These are phyloP conservation scores for Ganoderma lingzhi DNA, from an alignment of 1,284 basidiomycete genomes.

Conservation along the genomic window DNA sequence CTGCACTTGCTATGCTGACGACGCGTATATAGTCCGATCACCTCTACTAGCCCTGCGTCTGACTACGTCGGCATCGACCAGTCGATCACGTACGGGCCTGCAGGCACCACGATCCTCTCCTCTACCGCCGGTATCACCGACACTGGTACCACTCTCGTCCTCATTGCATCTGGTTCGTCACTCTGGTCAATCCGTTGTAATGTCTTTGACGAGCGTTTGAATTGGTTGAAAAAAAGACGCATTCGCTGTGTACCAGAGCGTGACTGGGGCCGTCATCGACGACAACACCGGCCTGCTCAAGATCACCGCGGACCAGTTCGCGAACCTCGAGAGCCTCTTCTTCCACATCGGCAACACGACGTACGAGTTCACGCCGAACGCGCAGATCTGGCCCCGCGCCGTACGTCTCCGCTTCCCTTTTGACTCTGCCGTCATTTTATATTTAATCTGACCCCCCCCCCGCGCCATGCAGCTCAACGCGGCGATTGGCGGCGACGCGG, in stretches of 20 bases:
- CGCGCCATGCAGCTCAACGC: constrained; percentile 46
- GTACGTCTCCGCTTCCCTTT: constrained; percentile 34
- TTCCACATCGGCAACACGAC: constrained; percentile 7
- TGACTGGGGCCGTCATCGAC: constrained; percentile 35
- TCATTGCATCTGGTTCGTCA: constrained; percentile 45
- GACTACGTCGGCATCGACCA: constrained; percentile 63
- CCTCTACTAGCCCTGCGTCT: constrained; percentile 51
- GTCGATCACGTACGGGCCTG: constrained; percentile 49
- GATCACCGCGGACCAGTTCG: constrained; percentile 34
- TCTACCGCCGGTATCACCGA: constrained; percentile 39
- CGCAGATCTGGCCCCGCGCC: constrained; percentile 20
- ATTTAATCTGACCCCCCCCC: neutral
- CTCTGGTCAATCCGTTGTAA: neutral
- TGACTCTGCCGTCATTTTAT: constrained; percentile 40
- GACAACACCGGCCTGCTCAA: constrained; percentile 36
- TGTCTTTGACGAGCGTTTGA: neutral
- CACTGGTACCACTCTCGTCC: constrained; percentile 42
- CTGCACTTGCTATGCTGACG: neutral
- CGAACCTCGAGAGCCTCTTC: constrained; percentile 35
- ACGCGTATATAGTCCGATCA: constrained; percentile 50
- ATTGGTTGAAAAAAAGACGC: neutral
- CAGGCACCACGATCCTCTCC: constrained; percentile 34
- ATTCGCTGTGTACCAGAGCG: constrained; percentile 26
- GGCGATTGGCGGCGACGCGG: constrained; percentile 38
- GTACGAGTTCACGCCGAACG: constrained; percentile 19